A percentile compares a stretch with the other conserved stretches of the same genome.
Evolutionary conservation across 2,329 filamentous ascomycete species (phyloP).

Genomic region (Cercospora janseana): DNA sequence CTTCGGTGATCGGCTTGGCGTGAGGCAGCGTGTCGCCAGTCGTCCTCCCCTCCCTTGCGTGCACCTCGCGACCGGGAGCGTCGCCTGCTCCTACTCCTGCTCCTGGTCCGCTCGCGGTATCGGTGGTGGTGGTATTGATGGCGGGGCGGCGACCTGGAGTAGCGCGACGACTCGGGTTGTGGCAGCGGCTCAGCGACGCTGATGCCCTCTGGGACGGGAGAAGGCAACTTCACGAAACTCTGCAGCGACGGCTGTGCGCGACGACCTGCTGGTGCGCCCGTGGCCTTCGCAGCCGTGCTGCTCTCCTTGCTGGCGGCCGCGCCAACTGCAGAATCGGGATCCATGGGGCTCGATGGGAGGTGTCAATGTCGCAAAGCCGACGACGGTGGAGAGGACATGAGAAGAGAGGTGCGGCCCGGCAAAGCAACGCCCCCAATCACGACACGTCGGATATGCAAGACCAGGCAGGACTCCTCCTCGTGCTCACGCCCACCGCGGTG

Average conservation of each 20-base stretch:
- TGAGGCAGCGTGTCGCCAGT: conserved; percentile 12
- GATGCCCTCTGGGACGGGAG: conserved; percentile 11
- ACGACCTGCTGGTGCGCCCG: neutral
- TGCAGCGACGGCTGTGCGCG: neutral
- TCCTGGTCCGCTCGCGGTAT: conserved; percentile 17
- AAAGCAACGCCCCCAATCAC: conserved; percentile 5
- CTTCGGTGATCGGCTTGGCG: conserved; percentile 19
- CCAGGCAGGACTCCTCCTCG: neutral
- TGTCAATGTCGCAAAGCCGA: neutral
- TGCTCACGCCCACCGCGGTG: neutral
- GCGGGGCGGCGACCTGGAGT: conserved; percentile 15
- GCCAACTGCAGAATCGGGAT: neutral
- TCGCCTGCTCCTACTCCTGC: conserved; percentile 15
- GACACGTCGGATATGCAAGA: conserved; percentile 6
- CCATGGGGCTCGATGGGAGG: conserved; percentile 12
- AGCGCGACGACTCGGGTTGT: conserved; percentile 15
- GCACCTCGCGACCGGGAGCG: conserved; percentile 13
- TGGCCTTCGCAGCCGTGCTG: conserved; percentile 4
- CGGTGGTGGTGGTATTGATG: conserved; percentile 18
- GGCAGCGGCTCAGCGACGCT: conserved; percentile 13
- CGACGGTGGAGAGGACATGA: neutral
- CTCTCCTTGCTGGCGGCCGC: conserved; percentile 3
- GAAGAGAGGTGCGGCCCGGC: conserved; percentile 5
- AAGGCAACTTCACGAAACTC: conserved; percentile 13
- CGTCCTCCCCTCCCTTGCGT: conserved; percentile 11